These are phyloP conservation scores for Pinus taeda DNA, from an alignment of 75 land plant genomes.

Conservation along the genomic window DNA sequence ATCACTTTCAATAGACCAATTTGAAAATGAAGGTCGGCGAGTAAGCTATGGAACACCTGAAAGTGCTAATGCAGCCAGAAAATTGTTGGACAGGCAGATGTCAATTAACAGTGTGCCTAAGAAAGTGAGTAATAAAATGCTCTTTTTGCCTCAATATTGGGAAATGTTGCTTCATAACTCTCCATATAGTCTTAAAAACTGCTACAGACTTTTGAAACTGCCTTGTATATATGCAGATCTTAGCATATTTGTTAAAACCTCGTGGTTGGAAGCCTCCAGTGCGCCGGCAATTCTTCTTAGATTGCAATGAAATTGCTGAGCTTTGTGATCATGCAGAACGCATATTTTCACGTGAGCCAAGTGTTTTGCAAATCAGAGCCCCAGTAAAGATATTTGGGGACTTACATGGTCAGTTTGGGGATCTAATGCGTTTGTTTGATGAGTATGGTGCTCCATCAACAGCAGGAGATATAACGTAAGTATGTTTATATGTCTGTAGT, in stretches of 20 bases:
- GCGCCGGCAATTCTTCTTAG: constrained; percentile 43
- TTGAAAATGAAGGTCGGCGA: constrained; percentile 98
- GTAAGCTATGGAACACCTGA: constrained; percentile 99
- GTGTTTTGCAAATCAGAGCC: constrained; percentile 47
- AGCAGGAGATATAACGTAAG: constrained; percentile 58
- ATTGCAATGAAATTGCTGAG: constrained; percentile 42
- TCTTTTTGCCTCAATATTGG: neutral
- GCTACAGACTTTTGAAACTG: neutral
- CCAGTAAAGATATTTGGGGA: constrained; percentile 63
- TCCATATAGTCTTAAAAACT: neutral
- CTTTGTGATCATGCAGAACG: constrained; percentile 45
- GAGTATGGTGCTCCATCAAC: constrained; percentile 58
- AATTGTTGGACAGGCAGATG: constrained; percentile 90
- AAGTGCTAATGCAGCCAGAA: constrained; percentile 94
- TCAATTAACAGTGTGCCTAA: constrained; percentile 97
- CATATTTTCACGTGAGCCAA: constrained; percentile 41
- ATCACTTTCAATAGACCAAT: constrained; percentile 97
- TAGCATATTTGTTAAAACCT: constrained; percentile 38
- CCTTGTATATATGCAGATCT: constrained; percentile 21
- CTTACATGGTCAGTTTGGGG: constrained; percentile 59
- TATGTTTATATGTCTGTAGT: neutral
- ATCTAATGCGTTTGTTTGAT: constrained; percentile 61
- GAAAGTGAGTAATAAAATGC: constrained; percentile 49
- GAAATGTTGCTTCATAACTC: neutral
- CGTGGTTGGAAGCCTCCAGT: constrained; percentile 63